Evolutionary conservation across 306 rosid genomes (phyloP).

Genomic region (Dryas octopetala): DNA sequence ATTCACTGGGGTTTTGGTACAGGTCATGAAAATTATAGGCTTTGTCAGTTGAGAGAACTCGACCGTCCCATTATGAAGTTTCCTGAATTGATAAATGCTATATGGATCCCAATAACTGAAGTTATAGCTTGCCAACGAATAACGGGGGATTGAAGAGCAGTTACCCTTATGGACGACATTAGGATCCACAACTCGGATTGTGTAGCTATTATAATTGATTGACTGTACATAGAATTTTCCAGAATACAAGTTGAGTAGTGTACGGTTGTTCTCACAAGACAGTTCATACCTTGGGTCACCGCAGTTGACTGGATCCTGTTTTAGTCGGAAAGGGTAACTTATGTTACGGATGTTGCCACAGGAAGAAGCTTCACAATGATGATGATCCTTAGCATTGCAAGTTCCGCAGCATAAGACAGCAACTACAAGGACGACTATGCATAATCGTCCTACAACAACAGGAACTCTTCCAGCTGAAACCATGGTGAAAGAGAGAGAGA

Average conservation of each 20-base stretch:
- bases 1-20: neutral
- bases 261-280: slow-evolving; percentile 7
- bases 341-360: slow-evolving; percentile 5
- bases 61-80: no score
- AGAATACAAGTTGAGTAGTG: neutral
- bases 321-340: slow-evolving; percentile 9
- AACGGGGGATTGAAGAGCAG: slow-evolving; percentile 2
- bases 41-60: no score
- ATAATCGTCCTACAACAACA: no score
- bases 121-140: neutral
- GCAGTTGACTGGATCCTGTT: neutral
- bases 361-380: neutral
- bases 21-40: slow-evolving; percentile 1
- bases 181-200: slow-evolving; percentile 31
- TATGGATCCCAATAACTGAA: neutral
- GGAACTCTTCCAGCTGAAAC: no score
- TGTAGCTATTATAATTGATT: slow-evolving; percentile 19
- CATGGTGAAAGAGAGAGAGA: no score
- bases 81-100: no score
- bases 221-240: neutral
- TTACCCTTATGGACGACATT: neutral
- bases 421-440: neutral
- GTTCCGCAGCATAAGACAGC: neutral
- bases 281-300: neutral
- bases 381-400: neutral